phyloP scores from a whole-genome alignment of 768 basidiomycete genomes.

The Lactifluus volemus region DNA sequence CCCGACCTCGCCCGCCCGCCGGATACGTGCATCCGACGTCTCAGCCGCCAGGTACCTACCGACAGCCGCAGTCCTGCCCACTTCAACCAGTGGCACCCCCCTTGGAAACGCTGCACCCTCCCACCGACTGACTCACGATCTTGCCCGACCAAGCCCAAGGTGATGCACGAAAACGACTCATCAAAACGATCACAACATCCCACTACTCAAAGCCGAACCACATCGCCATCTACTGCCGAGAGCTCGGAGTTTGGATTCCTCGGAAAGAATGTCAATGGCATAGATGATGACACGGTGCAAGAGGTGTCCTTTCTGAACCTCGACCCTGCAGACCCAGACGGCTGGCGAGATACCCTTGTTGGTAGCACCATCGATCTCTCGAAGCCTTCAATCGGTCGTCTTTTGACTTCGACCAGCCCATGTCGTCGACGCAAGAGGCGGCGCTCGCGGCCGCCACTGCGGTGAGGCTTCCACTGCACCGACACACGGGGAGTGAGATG shows the following conservation, averaged over 20 bases:
- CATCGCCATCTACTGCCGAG: too few relatives aligned
- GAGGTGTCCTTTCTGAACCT: conserved; percentile 12
- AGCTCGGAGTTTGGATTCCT: conserved; percentile 16
- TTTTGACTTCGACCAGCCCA: neutral
- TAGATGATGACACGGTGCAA: neutral
- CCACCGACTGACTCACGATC: too few relatives aligned
- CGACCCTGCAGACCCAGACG: conserved; percentile 10
- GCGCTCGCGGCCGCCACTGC: neutral
- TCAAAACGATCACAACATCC: too few relatives aligned
- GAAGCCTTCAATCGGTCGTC: neutral
- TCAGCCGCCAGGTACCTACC: too few relatives aligned
- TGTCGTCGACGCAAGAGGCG: neutral
- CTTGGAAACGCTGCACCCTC: too few relatives aligned
- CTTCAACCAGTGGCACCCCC: too few relatives aligned
- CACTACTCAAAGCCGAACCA: too few relatives aligned
- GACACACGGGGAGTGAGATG: conserved; percentile 6
- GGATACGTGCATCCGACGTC: too few relatives aligned
- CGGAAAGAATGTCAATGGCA: conserved; percentile 10
- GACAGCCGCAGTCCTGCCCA: too few relatives aligned
- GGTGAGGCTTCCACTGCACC: neutral
- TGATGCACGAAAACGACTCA: too few relatives aligned
- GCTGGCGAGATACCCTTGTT: conserved; percentile 9
- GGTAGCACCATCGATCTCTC: conserved; percentile 13
- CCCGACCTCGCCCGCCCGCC: too few relatives aligned
- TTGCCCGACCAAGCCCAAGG: too few relatives aligned